These are phyloP conservation scores for Paecilomyces variotii DNA, from an alignment of 2,329 filamentous ascomycete genomes.

Conservation along the genomic window DNA sequence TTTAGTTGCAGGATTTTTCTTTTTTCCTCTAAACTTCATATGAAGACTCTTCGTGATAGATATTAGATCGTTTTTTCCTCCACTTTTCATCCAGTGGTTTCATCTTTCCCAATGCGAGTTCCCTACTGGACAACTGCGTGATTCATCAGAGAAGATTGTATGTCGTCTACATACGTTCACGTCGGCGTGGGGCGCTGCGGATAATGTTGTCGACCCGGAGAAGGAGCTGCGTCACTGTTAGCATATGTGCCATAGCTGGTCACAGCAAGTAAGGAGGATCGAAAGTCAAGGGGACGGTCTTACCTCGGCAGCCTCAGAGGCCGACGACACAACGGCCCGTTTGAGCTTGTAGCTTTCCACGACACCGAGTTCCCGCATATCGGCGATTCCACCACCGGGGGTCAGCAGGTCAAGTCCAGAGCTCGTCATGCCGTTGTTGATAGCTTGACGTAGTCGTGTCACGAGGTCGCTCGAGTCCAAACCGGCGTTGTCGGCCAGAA, in stretches of 20 bases:
- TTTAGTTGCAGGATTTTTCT: neutral
- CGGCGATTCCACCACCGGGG: conserved; percentile 83
- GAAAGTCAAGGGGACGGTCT: conserved; percentile 24
- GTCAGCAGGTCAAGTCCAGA: conserved; percentile 84
- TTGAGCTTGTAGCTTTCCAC: conserved; percentile 99
- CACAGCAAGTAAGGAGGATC: neutral
- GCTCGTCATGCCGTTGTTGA: conserved; percentile 89
- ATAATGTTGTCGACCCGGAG: conserved; percentile 98
- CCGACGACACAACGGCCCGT: conserved; percentile 92
- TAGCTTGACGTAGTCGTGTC: conserved; percentile 80
- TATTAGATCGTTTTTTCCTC: neutral
- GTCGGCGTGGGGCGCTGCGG: conserved; percentile 75
- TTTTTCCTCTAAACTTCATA: neutral
- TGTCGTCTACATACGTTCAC: conserved; percentile 59
- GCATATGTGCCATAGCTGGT: conserved; percentile 4
- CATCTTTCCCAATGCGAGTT: neutral
- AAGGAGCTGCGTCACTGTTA: conserved; percentile 55
- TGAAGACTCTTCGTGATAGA: neutral
- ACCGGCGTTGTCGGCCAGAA: conserved; percentile 94
- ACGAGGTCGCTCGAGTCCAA: conserved; percentile 93
- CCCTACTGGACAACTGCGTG: neutral
- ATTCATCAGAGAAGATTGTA: neutral
- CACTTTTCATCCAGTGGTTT: neutral
- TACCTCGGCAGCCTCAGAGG: conserved; percentile 93
- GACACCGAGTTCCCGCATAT: conserved; percentile 92